phyloP scores from a whole-genome alignment of 495 filamentous ascomycete genomes.

The Hyaloscypha finlandica region DNA sequence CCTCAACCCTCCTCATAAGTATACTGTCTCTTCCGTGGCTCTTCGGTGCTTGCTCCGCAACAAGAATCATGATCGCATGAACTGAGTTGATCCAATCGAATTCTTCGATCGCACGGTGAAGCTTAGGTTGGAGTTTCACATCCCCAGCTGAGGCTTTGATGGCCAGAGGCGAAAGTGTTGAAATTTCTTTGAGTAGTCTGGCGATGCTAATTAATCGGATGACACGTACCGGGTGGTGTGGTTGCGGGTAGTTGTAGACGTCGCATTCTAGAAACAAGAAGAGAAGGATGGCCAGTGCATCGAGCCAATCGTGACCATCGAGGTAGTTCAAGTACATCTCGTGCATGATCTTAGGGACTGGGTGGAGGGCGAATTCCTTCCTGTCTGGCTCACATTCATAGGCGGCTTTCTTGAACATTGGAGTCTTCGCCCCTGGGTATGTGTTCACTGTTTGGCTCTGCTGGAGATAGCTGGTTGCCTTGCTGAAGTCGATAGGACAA shows the following conservation, averaged over 20 bases:
- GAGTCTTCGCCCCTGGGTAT: not conserved
- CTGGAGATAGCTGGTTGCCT: not conserved
- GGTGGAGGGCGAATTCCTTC: slow-evolving; percentile 13
- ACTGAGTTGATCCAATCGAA: slow-evolving; percentile 12
- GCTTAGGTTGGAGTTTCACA: not conserved
- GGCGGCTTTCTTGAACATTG: not conserved
- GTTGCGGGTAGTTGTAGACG: slow-evolving; percentile 17
- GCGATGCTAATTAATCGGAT: slow-evolving; percentile 19
- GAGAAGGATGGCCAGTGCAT: slow-evolving; percentile 19
- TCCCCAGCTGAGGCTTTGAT: not conserved
- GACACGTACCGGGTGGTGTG: slow-evolving; percentile 17
- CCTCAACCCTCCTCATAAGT: slow-evolving; percentile 12
- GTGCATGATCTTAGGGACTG: slow-evolving; percentile 22
- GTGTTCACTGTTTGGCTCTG: not conserved
- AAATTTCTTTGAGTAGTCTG: slow-evolving; percentile 13
- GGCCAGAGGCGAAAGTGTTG: not conserved
- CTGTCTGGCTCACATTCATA: not conserved
- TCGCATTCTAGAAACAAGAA: slow-evolving; percentile 24
- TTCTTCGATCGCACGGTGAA: not conserved
- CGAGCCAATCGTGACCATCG: slow-evolving; percentile 2
- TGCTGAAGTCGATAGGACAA: not conserved
- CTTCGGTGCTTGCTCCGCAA: not conserved
- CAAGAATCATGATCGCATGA: slow-evolving; percentile 9
- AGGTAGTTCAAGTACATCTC: slow-evolving; percentile 25
- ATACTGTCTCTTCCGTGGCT: slow-evolving; percentile 14